These are phyloP conservation scores for Trifolium dubium DNA, from an alignment of 306 rosid genomes.

Conservation along the genomic window DNA sequence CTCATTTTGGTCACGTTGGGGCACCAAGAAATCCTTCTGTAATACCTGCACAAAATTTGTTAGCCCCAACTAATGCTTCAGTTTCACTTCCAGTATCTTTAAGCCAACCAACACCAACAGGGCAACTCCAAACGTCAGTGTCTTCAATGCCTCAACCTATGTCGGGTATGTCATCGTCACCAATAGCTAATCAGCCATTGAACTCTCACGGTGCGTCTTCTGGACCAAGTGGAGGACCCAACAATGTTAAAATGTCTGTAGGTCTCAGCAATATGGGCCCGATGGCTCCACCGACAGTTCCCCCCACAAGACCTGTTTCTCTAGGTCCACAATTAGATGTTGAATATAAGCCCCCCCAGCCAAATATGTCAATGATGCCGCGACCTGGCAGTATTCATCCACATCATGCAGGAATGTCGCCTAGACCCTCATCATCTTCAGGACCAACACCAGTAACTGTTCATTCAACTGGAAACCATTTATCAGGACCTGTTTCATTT, in stretches of 20 bases:
- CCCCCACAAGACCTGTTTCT: slow-evolving; percentile 46
- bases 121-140: slow-evolving; percentile 46
- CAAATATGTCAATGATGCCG: slow-evolving; percentile 50
- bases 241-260: neutral
- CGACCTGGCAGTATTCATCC: slow-evolving; percentile 45
- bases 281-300: slow-evolving; percentile 43
- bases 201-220: slow-evolving; percentile 48
- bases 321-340: slow-evolving; percentile 52
- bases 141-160: slow-evolving; percentile 59
- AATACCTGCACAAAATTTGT: slow-evolving; percentile 48
- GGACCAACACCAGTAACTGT: slow-evolving; percentile 46
- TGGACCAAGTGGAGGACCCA: slow-evolving; percentile 46
- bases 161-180: slow-evolving; percentile 47
- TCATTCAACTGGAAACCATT: slow-evolving; percentile 46
- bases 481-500: slow-evolving; percentile 45
- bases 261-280: slow-evolving; percentile 56
- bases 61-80: slow-evolving; percentile 53
- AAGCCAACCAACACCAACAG: slow-evolving; percentile 53
- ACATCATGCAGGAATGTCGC: slow-evolving; percentile 54
- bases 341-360: slow-evolving; percentile 47
- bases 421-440: slow-evolving; percentile 47
- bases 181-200: slow-evolving; percentile 50
- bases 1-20: slow-evolving; percentile 52
- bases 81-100: slow-evolving; percentile 50
- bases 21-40: slow-evolving; percentile 57